Percentiles rank a stretch among this genome's conserved stretches.
phyloP scores from a whole-genome alignment of 2,329 filamentous ascomycete genomes.

The Capronia epimyces region DNA sequence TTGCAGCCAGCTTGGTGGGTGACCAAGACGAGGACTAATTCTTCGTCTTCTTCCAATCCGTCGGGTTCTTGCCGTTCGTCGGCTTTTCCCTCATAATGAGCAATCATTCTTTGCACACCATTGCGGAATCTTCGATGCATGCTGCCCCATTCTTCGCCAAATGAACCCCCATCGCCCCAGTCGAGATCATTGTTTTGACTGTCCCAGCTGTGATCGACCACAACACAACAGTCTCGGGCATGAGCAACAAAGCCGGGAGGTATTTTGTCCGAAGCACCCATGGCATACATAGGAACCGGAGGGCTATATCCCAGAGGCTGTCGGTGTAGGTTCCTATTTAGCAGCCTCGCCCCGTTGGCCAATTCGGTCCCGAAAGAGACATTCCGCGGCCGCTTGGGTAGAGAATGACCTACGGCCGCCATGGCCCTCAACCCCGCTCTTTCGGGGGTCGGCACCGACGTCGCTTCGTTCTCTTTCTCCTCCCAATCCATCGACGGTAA shows the following conservation, averaged over 20 bases:
- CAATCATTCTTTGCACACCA: constrained; percentile 70
- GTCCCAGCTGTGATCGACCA: constrained; percentile 94
- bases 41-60: constrained; percentile 53
- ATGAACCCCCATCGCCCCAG: constrained; percentile 83
- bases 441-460: constrained; percentile 32
- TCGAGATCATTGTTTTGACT: constrained; percentile 71
- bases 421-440: constrained; percentile 27
- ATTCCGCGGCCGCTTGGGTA: constrained; percentile 24
- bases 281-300: constrained; percentile 74
- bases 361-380: constrained; percentile 25
- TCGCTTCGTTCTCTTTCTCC: constrained; percentile 33
- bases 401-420: constrained; percentile 27
- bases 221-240: constrained; percentile 76
- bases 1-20: constrained; percentile 96
- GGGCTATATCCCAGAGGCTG: constrained; percentile 56
- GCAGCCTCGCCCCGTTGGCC: constrained; percentile 17
- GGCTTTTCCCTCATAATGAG: constrained; percentile 64
- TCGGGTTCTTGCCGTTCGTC: constrained; percentile 38
- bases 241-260: constrained; percentile 85
- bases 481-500: constrained; percentile 20
- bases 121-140: constrained; percentile 89
- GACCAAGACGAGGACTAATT: constrained; percentile 78
- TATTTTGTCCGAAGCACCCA: constrained; percentile 73
- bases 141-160: constrained; percentile 88
- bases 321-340: constrained; percentile 17